Base-by-base conservation (phyloP, 2,329 filamentous ascomycete genomes). In the Fragosphaeria purpurea region DNA sequence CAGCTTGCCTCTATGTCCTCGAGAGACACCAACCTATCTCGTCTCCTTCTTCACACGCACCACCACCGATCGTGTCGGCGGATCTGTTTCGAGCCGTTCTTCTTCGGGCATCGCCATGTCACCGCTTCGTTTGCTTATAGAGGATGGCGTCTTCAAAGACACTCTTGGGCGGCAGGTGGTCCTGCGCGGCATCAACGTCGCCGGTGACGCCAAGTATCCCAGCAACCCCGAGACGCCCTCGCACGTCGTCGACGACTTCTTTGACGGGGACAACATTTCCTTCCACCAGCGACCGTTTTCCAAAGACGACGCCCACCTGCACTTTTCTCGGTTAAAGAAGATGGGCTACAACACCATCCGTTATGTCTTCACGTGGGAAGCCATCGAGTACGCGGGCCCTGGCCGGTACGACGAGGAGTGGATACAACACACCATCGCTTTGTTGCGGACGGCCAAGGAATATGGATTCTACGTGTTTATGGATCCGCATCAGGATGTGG, bases 341-440 rank as follows among this genome's bases (percentile, higher is more conserved):
- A 95, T 85, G 74, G 93, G 93, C 11, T 98, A 95, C 75, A 98
- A 97, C 67, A 90, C 88, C 0, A 90, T 98, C 58, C 80, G 93
- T 63, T 98, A 98, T 67, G 75, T 98, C 59, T 98, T 97, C 64
- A 97, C 93, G 0, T 98, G 93, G 93, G 93, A 98, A 68, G 91
- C 93, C n/a, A 86, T 98, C 64, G 93, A 98, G 68, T 86, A 93
- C 52, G 83, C 82, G 1, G 91, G 91, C 0, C 93, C 94, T 0
- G 88, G 90, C 1, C 83, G 80, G 61, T 98, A 97, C 65, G 94
- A 98, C 61, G 88, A 98, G 63, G 83, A 86, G 55, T 98, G 87
- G 77, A 90, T 97, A 57, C 76, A 86, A 57, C 88, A 95, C 64
- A 98, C 93, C 1, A 88, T 98, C 57, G 78, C 87, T 40, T 74